These are phyloP conservation scores for Capniomyces stellatus DNA, from an alignment of 371 early-diverging fungal genomes.

Conservation along the genomic window DNA sequence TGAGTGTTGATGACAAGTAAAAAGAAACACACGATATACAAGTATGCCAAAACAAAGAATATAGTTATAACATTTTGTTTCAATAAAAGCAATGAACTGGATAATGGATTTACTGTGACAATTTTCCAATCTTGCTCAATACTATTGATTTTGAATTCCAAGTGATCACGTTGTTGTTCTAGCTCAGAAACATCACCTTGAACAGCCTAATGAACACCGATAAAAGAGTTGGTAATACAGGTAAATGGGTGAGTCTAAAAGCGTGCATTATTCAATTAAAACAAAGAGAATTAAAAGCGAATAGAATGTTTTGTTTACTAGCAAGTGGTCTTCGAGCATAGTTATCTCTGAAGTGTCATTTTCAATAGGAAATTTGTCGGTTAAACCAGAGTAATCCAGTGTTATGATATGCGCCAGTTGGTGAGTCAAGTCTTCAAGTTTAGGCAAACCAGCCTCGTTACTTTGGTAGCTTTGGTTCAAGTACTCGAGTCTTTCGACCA, in stretches of 20 bases:
- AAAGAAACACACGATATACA: too few species aligned
- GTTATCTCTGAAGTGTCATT: conserved; percentile 19
- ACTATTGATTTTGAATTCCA: conserved; percentile 23
- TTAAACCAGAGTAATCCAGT: neutral
- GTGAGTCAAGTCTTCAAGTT: neutral
- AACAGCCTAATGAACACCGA: conserved; percentile 1
- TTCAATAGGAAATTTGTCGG: conserved; percentile 13
- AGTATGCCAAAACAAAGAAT: too few species aligned
- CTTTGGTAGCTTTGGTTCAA: neutral
- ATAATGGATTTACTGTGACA: conserved; percentile 6
- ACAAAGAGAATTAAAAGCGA: neutral
- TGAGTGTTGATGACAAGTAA: neutral
- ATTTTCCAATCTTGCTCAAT: conserved; percentile 24
- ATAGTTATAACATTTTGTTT: too few species aligned
- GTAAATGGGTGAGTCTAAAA: too few species aligned
- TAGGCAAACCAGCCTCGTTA: neutral
- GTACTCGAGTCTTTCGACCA: neutral
- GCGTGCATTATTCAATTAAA: too few species aligned
- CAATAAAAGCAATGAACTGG: neutral
- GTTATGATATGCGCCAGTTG: neutral
- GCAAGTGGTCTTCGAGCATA: conserved; percentile 13
- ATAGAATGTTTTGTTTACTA: neutral
- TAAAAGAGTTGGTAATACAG: neutral
- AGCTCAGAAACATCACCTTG: conserved; percentile 18
- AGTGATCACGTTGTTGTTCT: conserved; percentile 20